Base-by-base conservation (phyloP, 345 rosid species). In the Kernera saxatilis region DNA sequence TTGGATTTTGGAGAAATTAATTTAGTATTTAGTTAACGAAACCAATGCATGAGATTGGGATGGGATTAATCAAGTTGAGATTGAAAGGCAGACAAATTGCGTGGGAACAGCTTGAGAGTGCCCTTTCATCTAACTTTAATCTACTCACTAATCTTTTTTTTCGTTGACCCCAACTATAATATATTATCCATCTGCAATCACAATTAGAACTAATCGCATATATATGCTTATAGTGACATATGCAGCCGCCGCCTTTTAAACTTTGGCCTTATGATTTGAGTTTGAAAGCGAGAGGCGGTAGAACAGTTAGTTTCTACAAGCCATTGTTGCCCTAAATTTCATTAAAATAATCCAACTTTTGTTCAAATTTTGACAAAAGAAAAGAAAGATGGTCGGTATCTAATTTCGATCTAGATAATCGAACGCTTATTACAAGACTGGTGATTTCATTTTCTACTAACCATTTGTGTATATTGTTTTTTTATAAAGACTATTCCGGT, bases 61-160 rank as follows among this genome's bases (percentile, higher is more conserved):
- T 19, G 62, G 6, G 22, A 36, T 54, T 36, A 35, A 35, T 26
- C 32, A 55, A 29, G 35, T 55, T 56, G 36, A 48, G 50, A 64
- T 65, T 39, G 33, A 74, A 54, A 45, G 35, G 67, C 44, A 57
- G n/a, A 57, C 33, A 46, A 59, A 51, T 51, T 23, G 29, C 6
- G 66, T 49, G 23, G 44, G 56, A 33, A 6, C 32, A 44, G 33
- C 5, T 56, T 69, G 79, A 75, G 71, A 75, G 75, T 62, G 75
- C 53, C 79, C 51, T 69, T 69, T 75, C 79, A 75, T 75, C 79
- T 75, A 75, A 75, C 70, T 69, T 37, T 29, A 69, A 75, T 75
- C 74, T 63, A 62, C 74, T 69, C 65, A 46, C 70, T 69, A 62
- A 54, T 53, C 43, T 33, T 23, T 67, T 46, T n/a, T 61, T 33